Conservation (phyloP, 1,284 basidiomycete genomes). For the Stygiomarasmius scandens region DNA sequence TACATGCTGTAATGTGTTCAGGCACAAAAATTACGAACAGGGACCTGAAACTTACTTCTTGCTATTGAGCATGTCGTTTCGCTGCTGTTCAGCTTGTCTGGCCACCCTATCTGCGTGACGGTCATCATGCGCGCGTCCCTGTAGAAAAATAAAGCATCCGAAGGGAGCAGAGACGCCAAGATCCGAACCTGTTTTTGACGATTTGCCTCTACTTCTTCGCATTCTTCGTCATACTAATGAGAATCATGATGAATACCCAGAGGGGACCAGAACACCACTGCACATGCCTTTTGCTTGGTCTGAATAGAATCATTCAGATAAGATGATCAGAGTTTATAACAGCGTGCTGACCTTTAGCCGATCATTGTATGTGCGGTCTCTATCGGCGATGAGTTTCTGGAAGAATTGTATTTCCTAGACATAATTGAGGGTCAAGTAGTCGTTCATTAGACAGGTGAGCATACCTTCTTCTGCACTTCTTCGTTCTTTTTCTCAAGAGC, state of each 20-base stretch:
- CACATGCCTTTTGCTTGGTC: constrained; percentile 72
- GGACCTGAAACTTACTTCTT: constrained; percentile 62
- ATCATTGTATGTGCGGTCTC: constrained; percentile 69
- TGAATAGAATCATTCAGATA: constrained; percentile 27
- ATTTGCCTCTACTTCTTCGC: constrained; percentile 66
- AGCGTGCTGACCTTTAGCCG: constrained; percentile 60
- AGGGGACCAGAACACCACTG: background rate
- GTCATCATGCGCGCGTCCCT: constrained; percentile 73
- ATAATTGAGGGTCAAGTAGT: constrained; percentile 14
- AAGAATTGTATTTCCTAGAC: constrained; percentile 68
- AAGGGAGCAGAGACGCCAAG: constrained; percentile 1
- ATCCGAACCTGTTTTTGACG: constrained; percentile 73
- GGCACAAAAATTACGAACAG: constrained; percentile 13
- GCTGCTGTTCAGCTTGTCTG: constrained; percentile 74
- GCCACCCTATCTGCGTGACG: constrained; percentile 73
- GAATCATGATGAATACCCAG: background rate
- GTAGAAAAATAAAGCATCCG: constrained; percentile 16
- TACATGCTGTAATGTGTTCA: constrained; percentile 52
- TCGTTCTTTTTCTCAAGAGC: constrained; percentile 64
- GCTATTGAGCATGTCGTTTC: constrained; percentile 73
- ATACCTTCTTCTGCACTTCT: constrained; percentile 67
- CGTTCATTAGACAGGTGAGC: constrained; percentile 8
- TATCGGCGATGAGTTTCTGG: constrained; percentile 68
- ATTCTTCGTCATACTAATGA: constrained; percentile 75
- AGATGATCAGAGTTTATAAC: background rate